Evolutionary conservation across 371 early-diverging fungal species (phyloP), one percentile per base, ranked within the genome.

Genomic region (Circinella umbellata): DNA sequence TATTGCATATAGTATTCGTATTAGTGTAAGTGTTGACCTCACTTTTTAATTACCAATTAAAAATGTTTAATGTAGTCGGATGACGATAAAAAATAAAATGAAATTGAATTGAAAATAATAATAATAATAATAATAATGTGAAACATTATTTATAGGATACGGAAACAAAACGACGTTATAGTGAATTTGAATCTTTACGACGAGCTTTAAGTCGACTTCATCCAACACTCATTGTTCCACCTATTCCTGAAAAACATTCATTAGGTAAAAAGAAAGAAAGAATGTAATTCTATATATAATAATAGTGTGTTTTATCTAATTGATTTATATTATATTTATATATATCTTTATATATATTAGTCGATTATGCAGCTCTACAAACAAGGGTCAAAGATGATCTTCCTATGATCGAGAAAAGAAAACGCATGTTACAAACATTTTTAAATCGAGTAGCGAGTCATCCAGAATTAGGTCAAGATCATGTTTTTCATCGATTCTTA

Each of bases 221-320:
- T 78, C 98, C 98, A 11, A 91, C 92, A 1, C 72, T 92, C 37
- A 90, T 97, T 57, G 91, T 98, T 20, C 98, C 99, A 13, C 97
- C 97, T 48, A 96, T 99, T 74, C 99, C 99, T 27, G 96, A 96
- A 69, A 98, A 98, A 81, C 98, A 98, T 80, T 89, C 94, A 14
- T 75, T 98, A 55, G 86, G 91, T 88, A 87, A 83, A 27, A 27
- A 10, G 42, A 39, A 10, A 39, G 39, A 39, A 39, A 39, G 10
- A 39, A 39, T 39, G 39, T 39, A 39, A 39, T 39, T 39, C 39
- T 39, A 6, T 39, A 39, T n/a, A n/a, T n/a, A n/a, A n/a, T n/a
- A n/a, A n/a, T n/a, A n/a, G n/a, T n/a, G n/a, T n/a, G n/a, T n/a
- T n/a, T n/a, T n/a, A n/a, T n/a, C n/a, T n/a, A n/a, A n/a, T n/a